These are phyloP conservation scores for Alternaria ethzedia DNA, from an alignment of 2,329 filamentous ascomycete species.

Conservation along the genomic window DNA sequence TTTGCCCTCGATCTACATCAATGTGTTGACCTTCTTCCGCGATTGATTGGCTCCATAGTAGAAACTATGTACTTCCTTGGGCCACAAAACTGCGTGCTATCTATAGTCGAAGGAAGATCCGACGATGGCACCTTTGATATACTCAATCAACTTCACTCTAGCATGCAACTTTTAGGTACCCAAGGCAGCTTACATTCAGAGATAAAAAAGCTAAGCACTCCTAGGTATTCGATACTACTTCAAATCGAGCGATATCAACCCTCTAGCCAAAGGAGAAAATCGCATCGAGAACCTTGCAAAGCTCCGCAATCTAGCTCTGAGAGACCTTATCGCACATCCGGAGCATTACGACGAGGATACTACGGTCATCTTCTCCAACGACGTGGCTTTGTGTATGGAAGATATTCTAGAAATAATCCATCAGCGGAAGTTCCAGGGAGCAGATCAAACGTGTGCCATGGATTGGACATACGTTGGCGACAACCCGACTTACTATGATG, in stretches of 20 bases:
- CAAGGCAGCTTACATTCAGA: too few species aligned
- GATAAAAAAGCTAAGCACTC: too few species aligned
- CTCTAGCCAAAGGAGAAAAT: slow-evolving; percentile 37
- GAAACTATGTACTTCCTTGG: slow-evolving; percentile 60
- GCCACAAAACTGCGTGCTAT: slow-evolving; percentile 58
- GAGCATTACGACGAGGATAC: slow-evolving; percentile 96
- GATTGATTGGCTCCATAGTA: slow-evolving; percentile 60
- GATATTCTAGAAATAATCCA: slow-evolving; percentile 64
- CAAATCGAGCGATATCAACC: slow-evolving; percentile 53
- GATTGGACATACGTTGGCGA: slow-evolving; percentile 60
- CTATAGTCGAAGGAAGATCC: slow-evolving; percentile 64
- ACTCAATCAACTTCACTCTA: too few species aligned
- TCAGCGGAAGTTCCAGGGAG: slow-evolving; percentile 55
- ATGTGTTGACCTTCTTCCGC: slow-evolving; percentile 54
- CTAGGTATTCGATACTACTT: slow-evolving; percentile 43
- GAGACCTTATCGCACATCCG: slow-evolving; percentile 60
- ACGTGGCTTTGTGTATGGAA: slow-evolving; percentile 63
- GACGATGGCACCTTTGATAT: slow-evolving; percentile 58
- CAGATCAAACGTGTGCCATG: slow-evolving; percentile 65
- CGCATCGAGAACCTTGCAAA: slow-evolving; percentile 58
- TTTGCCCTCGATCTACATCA: slow-evolving; percentile 62
- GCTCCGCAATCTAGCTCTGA: slow-evolving; percentile 61
- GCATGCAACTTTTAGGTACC: too few species aligned
- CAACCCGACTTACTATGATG: slow-evolving; percentile 62
- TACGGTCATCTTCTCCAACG: slow-evolving; percentile 86